Conservation (phyloP, 306 rosid species). For the Hippophae rhamnoides region DNA sequence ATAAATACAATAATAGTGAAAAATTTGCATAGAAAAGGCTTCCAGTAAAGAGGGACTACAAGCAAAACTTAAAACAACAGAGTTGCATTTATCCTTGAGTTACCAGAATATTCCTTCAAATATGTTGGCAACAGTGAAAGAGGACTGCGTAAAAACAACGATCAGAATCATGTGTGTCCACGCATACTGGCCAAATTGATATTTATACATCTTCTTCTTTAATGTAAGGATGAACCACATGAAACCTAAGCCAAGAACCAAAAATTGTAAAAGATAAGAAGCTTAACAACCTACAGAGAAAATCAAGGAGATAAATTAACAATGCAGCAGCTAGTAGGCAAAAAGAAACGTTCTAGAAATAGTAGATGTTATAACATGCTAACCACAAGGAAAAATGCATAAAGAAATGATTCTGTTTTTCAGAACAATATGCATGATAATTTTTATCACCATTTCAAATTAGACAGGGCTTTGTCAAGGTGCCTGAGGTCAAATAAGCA, state of each 20-base stretch:
- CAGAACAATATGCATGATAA: no score
- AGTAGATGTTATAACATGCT: not conserved
- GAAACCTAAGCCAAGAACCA: constrained; percentile 58
- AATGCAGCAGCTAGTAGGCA: not conserved
- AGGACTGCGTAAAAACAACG: constrained; percentile 87
- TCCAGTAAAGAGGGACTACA: no score
- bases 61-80: not conserved
- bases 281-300: constrained; percentile 9
- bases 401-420: not conserved
- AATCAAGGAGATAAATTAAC: constrained; percentile 10
- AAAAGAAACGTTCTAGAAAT: not conserved
- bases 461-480: not conserved
- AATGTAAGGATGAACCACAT: constrained; percentile 97
- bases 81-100: constrained; percentile 3
- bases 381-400: not conserved
- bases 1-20: no score
- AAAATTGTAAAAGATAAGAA: constrained; percentile 21
- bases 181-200: constrained; percentile 99
- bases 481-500: not conserved
- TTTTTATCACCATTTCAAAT: not conserved
- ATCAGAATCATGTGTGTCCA: constrained; percentile 99
- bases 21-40: no score
- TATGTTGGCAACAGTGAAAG: constrained; percentile 94
- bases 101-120: constrained; percentile 99
- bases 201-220: constrained; percentile 97